Percentiles rank a stretch among this genome's conserved stretches.
These are phyloP conservation scores for Boechera retrofracta DNA, from an alignment of 345 rosid species.

Conservation along the genomic window DNA sequence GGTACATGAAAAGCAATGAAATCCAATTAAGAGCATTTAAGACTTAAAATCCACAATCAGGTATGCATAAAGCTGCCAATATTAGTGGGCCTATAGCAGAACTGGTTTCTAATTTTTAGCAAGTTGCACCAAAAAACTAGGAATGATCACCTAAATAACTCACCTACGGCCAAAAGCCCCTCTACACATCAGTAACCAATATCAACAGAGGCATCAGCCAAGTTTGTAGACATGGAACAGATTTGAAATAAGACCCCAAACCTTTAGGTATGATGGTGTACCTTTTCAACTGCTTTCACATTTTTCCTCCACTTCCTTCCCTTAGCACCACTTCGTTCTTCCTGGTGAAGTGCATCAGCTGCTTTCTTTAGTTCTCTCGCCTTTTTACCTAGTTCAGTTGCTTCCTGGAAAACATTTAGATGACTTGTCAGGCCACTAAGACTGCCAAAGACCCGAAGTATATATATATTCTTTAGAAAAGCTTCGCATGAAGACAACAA, in stretches of 20 bases:
- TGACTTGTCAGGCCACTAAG: neutral
- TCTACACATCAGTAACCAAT: conserved; percentile 7
- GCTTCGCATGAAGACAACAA: conserved; percentile 9
- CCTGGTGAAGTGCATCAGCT: conserved; percentile 93
- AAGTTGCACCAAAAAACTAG: neutral
- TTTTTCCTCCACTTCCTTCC: conserved; percentile 98
- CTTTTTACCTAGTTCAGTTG: conserved; percentile 97
- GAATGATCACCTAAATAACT: conserved; percentile 22
- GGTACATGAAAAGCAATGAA: conserved; percentile 27
- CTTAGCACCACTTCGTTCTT: conserved; percentile 93
- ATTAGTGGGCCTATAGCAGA: neutral
- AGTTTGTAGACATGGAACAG: conserved; percentile 2
- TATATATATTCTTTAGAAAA: neutral
- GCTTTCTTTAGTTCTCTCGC: conserved; percentile 95
- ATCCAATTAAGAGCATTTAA: conserved; percentile 5
- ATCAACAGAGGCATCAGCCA: neutral
- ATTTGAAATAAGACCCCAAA: conserved; percentile 25
- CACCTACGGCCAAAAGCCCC: conserved; percentile 6
- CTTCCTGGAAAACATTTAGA: conserved; percentile 67
- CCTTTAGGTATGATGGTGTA: conserved; percentile 34
- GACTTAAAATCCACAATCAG: neutral
- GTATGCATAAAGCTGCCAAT: conserved; percentile 16
- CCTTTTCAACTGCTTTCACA: conserved; percentile 96
- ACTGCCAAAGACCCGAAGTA: neutral
- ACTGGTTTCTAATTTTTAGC: conserved; percentile 8